Conservation (phyloP, 345 rosid species). For the Linum trigynum region DNA sequence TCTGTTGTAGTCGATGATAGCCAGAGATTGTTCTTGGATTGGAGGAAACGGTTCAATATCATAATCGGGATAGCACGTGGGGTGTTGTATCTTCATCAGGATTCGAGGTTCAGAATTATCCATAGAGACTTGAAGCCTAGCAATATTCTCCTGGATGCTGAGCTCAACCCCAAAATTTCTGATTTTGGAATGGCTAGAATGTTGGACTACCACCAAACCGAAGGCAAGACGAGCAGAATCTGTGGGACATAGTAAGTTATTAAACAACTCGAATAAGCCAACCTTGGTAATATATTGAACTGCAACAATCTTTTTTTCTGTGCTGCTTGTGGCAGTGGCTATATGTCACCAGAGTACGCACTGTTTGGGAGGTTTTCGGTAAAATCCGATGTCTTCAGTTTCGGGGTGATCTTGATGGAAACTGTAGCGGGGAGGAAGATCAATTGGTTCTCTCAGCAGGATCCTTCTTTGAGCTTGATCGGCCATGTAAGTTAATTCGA, state of each 20-base stretch:
- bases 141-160: too few species aligned
- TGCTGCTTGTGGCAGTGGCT: background rate
- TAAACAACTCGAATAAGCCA: too few species aligned
- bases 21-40: background rate
- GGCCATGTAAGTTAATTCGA: background rate
- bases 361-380: background rate
- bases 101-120: background rate
- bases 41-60: background rate
- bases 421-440: background rate
- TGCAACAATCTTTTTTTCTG: background rate
- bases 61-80: background rate
- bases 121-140: background rate
- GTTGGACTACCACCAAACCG: too few species aligned
- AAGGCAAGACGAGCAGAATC: too few species aligned
- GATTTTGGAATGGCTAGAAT: too few species aligned
- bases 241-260: too few species aligned
- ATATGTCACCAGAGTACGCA: background rate
- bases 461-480: background rate
- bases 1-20: too few species aligned
- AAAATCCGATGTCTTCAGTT: background rate
- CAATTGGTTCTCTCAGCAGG: background rate
- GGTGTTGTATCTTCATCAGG: background rate
- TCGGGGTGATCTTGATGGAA: background rate
- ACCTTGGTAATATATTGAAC: too few species aligned
- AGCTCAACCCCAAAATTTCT: too few species aligned